Base-by-base conservation (phyloP, 1,284 basidiomycete genomes). In the Thelephora terrestris region DNA sequence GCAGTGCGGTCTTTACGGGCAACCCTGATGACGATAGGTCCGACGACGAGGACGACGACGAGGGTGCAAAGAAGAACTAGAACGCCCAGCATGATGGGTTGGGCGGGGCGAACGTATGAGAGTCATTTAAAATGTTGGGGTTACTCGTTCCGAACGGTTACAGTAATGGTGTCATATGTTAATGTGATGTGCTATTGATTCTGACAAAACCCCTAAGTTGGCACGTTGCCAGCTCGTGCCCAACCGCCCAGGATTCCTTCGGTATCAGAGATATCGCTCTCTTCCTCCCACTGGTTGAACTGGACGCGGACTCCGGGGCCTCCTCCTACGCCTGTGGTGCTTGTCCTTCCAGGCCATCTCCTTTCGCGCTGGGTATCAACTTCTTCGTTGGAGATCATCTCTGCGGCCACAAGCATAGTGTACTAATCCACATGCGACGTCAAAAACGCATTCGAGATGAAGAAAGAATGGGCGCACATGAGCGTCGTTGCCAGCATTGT, bases 401-500 rank as follows among this genome's bases (percentile, higher is more conserved):
- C 61, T 44, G 71, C 73, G 61, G 85, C 60, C 4, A 76, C 76
- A 44, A 75, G 62, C 45, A 86, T 63, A 0, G 86, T 88, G 55
- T 78, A 86, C 82, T 86, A 51, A n/a, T 45, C 47, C 34, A n/a
- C 12, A 18, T 12, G 10, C 9, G 14, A 32, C 7, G 16, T n/a
- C 32, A 12, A 48, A 52, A 46, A 24, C 23, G 46, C 7, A 24
- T 37, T 7, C 37, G 46, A 16, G 42, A 27, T 32, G 36, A 42
- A 37, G 44, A 27, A 43, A 38, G 27, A 43, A 46, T 37, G 27
- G 25, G 70, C 79, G 47, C 58, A 87, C 86, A 59, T 82, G 73
- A 0, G 88, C 88, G 62, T 91, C 88, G 58, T 91, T 91, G 0
- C 89, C 89, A 2, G 86, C 86, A 60, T 91, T 91, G 68, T 91